These are phyloP conservation scores for Wickerhamiella siamensis DNA, from an alignment of 805 yeast genomes.

Conservation along the genomic window DNA sequence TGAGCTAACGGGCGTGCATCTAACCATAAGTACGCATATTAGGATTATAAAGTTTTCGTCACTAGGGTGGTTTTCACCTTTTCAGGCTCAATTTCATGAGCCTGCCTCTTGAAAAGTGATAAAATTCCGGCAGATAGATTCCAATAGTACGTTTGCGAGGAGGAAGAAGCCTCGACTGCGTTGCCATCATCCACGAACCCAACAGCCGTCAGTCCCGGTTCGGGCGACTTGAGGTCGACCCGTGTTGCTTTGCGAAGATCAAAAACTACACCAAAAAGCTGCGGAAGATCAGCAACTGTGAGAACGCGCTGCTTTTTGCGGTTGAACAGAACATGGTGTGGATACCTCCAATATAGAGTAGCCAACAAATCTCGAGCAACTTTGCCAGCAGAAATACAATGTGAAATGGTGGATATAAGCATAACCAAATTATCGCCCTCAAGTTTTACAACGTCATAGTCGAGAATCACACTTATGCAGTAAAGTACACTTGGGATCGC, in stretches of 20 bases:
- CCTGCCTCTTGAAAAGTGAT: not conserved
- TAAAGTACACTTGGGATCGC: not conserved
- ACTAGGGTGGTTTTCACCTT: not conserved
- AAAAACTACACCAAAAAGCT: not conserved
- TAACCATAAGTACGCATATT: not conserved
- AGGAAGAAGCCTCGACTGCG: not conserved
- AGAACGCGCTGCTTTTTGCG: slow-evolving; percentile 5
- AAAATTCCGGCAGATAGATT: not conserved
- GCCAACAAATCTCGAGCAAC: slow-evolving; percentile 3
- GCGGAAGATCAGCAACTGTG: not conserved
- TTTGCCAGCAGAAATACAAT: not conserved
- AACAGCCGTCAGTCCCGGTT: not conserved
- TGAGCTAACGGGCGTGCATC: not conserved
- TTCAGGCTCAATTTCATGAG: not conserved
- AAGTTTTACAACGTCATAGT: not conserved
- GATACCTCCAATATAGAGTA: not conserved
- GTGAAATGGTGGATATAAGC: not conserved
- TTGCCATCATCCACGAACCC: not conserved
- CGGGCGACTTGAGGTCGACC: not conserved
- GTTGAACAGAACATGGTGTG: slow-evolving; percentile 2
- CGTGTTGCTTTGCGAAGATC: not conserved
- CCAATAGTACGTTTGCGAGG: not conserved
- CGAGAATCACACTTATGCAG: not conserved
- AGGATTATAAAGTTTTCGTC: not conserved
- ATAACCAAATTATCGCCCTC: not conserved